Conservation (phyloP, 805 yeast genomes). For the Candida wancherniae region DNA sequence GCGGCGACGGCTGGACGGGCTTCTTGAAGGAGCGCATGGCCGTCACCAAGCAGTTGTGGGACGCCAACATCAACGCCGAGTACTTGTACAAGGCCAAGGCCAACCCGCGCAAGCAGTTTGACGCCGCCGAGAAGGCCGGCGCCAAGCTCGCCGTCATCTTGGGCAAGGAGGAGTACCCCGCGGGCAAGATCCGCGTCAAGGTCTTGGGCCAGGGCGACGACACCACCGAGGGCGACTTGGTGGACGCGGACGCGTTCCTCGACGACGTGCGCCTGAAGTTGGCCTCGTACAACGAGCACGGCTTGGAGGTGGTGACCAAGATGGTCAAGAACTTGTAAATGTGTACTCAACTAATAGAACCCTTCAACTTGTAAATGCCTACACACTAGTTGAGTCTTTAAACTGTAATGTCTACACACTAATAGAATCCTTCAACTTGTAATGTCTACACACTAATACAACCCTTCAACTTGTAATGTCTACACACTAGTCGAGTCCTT, state of each 20-base stretch:
- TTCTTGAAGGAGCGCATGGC: constrained; percentile 88
- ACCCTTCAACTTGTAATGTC: no score
- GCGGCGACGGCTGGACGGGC: constrained; percentile 95
- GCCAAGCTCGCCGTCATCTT: constrained; percentile 86
- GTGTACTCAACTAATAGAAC: neutral
- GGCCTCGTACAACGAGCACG: constrained; percentile 40
- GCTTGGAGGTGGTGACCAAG: constrained; percentile 61
- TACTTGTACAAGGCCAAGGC: constrained; percentile 90
- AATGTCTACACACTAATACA: no score
- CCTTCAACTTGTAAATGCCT: no score
- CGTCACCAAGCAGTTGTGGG: constrained; percentile 80
- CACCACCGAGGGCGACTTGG: constrained; percentile 76
- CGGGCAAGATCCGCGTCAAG: constrained; percentile 82
- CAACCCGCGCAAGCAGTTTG: constrained; percentile 93
- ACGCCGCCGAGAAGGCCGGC: constrained; percentile 94
- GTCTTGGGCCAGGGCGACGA: constrained; percentile 85
- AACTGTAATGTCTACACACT: no score
- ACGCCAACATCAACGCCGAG: constrained; percentile 83
- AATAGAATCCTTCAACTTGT: no score
- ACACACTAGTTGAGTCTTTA: no score
- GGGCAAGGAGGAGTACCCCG: constrained; percentile 89
- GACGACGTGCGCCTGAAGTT: constrained; percentile 39
- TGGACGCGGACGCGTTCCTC: constrained; percentile 59
- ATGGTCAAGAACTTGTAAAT: constrained; percentile 50
- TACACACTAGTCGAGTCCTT: no score